These are phyloP conservation scores for Xylaria scruposa DNA, from an alignment of 495 filamentous ascomycete species.

Conservation along the genomic window DNA sequence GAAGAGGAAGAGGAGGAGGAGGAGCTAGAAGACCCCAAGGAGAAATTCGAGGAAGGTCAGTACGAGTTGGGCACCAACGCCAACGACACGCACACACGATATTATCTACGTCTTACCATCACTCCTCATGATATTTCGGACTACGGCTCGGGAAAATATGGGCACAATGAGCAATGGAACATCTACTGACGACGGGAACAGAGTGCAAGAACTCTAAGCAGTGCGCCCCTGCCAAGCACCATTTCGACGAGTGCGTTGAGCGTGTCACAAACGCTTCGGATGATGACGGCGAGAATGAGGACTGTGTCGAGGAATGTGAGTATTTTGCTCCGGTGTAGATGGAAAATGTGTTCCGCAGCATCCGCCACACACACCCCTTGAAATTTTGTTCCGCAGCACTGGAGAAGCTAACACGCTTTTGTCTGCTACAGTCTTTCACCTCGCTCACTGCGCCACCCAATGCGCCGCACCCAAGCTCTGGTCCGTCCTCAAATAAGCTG, in stretches of 20 bases:
- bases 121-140: neutral
- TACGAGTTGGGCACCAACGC: constrained; percentile 12
- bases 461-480: constrained; percentile 98
- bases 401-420: constrained; percentile 30
- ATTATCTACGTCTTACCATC: neutral
- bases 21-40: constrained; percentile 86
- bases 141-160: neutral
- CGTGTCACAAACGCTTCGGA: constrained; percentile 80
- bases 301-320: constrained; percentile 99
- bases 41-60: constrained; percentile 86
- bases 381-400: neutral
- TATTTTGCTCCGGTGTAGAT: constrained; percentile 30
- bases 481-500: constrained; percentile 80
- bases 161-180: neutral
- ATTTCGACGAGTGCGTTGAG: constrained; percentile 96
- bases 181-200: constrained; percentile 50
- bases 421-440: constrained; percentile 83
- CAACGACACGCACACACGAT: neutral
- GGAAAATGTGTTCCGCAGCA: neutral
- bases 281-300: constrained; percentile 71
- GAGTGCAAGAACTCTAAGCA: constrained; percentile 86
- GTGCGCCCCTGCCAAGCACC: constrained; percentile 90
- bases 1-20: constrained; percentile 90
- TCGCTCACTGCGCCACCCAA: constrained; percentile 87
- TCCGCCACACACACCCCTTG: constrained; percentile 6